Evolutionary conservation across 306 rosid genomes (phyloP), one percentile per base, ranked within the genome.

Genomic region (Cercis canadensis): DNA sequence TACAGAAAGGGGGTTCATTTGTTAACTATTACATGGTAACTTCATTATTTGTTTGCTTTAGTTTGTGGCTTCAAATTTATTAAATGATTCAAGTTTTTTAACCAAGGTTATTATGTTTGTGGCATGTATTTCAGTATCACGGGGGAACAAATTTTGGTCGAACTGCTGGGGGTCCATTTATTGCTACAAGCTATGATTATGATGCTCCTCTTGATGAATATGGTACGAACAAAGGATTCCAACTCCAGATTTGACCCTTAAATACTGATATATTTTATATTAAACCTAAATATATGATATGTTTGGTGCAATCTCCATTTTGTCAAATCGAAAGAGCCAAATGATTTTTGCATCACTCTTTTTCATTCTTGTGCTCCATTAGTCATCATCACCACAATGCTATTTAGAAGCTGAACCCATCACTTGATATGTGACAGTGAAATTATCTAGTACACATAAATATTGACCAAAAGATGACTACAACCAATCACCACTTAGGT

Each of bases 141-240:
- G 99, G 99, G 3, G 99, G 99, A 78, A 94, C 99, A 64, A 94
- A 91, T 78, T 94, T 94, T 65, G 99, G 99, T 44, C 87, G 99
- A 80, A 94, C 99, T 32, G 97, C 99, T 61, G 99, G 99, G 41
- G 99, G 99, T 71, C 99, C 99, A 8, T 94, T 94, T 51, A 94
- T 94, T 33, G 92, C 97, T 15, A 94, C 99, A 2, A 91, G 96
- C 80, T 94, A 94, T 77, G 99, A 94, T 83, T 94, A 94, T 49
- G 99, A 94, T 75, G 99, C 99, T 6, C 99, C 99, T 65, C 75
- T 94, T 51, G 99, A 94, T 75, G 99, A 94, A 86, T 94, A 87
- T 51, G 99, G 99, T 94, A 89, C 36, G 78, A 39, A 44, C 69
- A 36, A 54, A 46, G 37, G 64, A 66, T 47, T 36, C 55, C 5